Percentiles rank a stretch among this genome's conserved stretches.
phyloP scores from a whole-genome alignment of 164 flowering plant species.

The Vitis labrusca region DNA sequence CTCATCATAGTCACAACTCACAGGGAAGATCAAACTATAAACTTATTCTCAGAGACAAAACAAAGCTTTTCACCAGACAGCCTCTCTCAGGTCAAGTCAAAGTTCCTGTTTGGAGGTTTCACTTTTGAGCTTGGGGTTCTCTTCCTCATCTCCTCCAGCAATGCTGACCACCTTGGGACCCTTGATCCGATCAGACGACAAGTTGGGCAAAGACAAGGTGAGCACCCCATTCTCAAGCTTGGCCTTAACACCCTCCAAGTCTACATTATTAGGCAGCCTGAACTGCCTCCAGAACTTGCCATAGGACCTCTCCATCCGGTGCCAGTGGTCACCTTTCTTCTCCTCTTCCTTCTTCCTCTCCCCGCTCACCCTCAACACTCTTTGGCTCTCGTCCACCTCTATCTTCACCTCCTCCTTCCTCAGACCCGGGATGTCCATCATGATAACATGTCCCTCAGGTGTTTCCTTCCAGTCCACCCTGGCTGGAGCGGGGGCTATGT shows the following conservation, averaged over 20 bases:
- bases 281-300: slow-evolving; percentile 50
- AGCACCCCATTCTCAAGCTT: slow-evolving; percentile 49
- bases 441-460: slow-evolving; percentile 37
- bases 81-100: not conserved
- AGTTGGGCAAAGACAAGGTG: slow-evolving; percentile 31
- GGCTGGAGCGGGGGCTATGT: slow-evolving; percentile 24
- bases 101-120: slow-evolving; percentile 21
- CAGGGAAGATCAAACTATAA: too few relatives aligned
- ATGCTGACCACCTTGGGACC: slow-evolving; percentile 34
- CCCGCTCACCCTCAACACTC: slow-evolving; percentile 35
- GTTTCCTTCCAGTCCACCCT: slow-evolving; percentile 57
- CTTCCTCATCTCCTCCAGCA: slow-evolving; percentile 4
- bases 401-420: slow-evolving; percentile 38
- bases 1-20: too few relatives aligned
- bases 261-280: slow-evolving; percentile 41
- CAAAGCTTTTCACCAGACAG: too few relatives aligned
- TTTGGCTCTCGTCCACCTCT: slow-evolving; percentile 28
- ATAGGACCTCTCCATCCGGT: slow-evolving; percentile 33
- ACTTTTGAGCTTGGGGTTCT: slow-evolving; percentile 11
- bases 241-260: slow-evolving; percentile 39
- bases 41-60: too few relatives aligned
- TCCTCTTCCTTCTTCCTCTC: slow-evolving; percentile 40
- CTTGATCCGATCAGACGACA: slow-evolving; percentile 38
- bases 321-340: slow-evolving; percentile 38
- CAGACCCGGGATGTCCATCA: slow-evolving; percentile 48